A percentile compares a stretch with the other conserved stretches of the same genome.
Evolutionary conservation across 106 monocot species (phyloP).

Genomic region (Iris macrosiphon): DNA sequence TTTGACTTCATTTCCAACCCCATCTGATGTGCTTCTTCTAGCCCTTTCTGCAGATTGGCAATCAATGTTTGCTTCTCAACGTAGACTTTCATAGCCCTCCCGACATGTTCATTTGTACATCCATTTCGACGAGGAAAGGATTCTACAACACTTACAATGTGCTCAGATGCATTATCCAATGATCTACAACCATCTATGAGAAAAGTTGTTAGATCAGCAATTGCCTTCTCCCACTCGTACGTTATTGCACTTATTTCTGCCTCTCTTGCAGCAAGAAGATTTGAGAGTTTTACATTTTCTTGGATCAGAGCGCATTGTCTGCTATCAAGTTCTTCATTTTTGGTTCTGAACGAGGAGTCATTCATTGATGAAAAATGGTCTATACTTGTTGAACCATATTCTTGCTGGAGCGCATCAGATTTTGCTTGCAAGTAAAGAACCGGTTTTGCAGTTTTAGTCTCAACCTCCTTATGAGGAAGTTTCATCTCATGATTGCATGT

Average conservation of each 20-base stretch:
- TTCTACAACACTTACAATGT: conserved; percentile 40
- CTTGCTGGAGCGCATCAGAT: conserved; percentile 9
- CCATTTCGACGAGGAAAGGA: conserved; percentile 34
- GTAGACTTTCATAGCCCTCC: conserved; percentile 41
- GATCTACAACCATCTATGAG: conserved; percentile 56
- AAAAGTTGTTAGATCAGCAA: conserved; percentile 51
- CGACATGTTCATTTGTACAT: conserved; percentile 41
- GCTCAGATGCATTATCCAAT: conserved; percentile 57
- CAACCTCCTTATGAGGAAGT: conserved; percentile 13
- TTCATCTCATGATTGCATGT: conserved; percentile 5
- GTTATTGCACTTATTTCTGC: conserved; percentile 25
- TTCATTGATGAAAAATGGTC: background rate
- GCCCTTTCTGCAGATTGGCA: conserved; percentile 32
- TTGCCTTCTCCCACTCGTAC: conserved; percentile 66
- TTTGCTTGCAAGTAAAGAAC: conserved; percentile 16
- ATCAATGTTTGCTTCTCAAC: conserved; percentile 59
- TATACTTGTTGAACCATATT: conserved; percentile 8
- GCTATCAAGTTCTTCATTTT: conserved; percentile 30
- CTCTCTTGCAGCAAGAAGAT: conserved; percentile 31
- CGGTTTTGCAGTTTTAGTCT: conserved; percentile 7
- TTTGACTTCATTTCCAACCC: conserved; percentile 42
- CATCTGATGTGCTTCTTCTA: conserved; percentile 49
- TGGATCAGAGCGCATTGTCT: conserved; percentile 18
- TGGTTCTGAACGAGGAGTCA: conserved; percentile 5
- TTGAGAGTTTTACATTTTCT: conserved; percentile 40